Conservation (phyloP, 768 basidiomycete genomes). For the Mycena epipterygia region DNA sequence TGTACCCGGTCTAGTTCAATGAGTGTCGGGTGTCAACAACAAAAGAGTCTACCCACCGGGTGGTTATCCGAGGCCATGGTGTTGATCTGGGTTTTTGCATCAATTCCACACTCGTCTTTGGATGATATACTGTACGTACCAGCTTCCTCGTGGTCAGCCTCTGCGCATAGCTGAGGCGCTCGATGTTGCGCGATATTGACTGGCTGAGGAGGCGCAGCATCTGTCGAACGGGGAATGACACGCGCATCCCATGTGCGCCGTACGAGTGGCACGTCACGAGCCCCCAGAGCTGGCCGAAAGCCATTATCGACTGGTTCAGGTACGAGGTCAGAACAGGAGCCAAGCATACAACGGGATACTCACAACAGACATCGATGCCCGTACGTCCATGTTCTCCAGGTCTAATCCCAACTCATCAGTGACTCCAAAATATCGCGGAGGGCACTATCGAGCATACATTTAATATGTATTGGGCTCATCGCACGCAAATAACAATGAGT, state of each 20-base stretch:
- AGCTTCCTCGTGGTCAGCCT: constrained; percentile 82
- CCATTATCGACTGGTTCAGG: constrained; percentile 73
- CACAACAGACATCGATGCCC: constrained; percentile 89
- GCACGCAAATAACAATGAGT: constrained; percentile 88
- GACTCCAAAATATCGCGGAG: too few relatives aligned
- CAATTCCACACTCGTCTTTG: not conserved
- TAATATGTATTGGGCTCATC: constrained; percentile 89
- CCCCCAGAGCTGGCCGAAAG: constrained; percentile 86
- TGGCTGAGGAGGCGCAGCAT: constrained; percentile 86
- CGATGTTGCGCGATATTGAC: constrained; percentile 84
- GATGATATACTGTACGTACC: constrained; percentile 53
- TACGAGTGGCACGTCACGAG: constrained; percentile 85
- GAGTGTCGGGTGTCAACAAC: not conserved
- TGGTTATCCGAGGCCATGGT: constrained; percentile 76
- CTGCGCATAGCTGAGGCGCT: constrained; percentile 82
- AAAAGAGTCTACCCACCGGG: constrained; percentile 53
- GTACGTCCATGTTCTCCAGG: constrained; percentile 85
- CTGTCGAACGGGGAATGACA: constrained; percentile 87
- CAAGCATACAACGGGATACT: constrained; percentile 43
- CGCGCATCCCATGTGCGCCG: constrained; percentile 83
- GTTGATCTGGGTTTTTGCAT: constrained; percentile 66
- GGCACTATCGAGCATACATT: constrained; percentile 61
- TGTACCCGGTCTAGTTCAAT: constrained; percentile 69
- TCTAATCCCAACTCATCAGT: constrained; percentile 54
- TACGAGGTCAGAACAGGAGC: not conserved